Conservation (phyloP, 176 grass and related monocot species). For the Juncus inflexus region DNA sequence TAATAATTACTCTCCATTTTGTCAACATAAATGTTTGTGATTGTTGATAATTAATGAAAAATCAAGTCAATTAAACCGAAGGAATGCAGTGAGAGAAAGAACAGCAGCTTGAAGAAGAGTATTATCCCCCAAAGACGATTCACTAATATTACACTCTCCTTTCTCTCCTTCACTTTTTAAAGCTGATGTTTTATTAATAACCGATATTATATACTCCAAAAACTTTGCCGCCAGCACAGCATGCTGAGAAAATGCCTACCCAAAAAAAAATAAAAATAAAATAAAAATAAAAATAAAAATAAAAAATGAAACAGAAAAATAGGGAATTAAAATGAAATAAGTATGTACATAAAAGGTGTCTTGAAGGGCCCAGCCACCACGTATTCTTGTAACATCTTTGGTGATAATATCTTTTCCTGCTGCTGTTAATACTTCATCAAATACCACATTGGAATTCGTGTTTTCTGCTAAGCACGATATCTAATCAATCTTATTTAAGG, state of each 20-base stretch:
- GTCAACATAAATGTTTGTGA: slow-evolving; percentile 7
- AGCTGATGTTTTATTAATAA: slow-evolving; percentile 69
- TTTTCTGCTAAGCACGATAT: slow-evolving; percentile 97
- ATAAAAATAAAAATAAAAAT: neutral
- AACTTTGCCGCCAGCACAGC: slow-evolving; percentile 62
- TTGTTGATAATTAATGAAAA: neutral
- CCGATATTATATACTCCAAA: slow-evolving; percentile 73
- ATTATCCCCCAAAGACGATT: slow-evolving; percentile 59
- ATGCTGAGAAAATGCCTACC: slow-evolving; percentile 88
- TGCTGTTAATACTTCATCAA: slow-evolving; percentile 82
- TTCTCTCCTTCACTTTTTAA: slow-evolving; percentile 68
- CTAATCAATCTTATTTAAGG: slow-evolving; percentile 56
- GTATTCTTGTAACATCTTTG: slow-evolving; percentile 90
- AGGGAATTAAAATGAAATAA: slow-evolving; percentile 20
- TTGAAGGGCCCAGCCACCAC: slow-evolving; percentile 90
- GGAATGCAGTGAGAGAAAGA: slow-evolving; percentile 89
- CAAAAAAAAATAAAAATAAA: slow-evolving; percentile 11
- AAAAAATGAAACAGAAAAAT: neutral
- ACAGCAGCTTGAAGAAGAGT: slow-evolving; percentile 75
- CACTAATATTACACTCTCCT: slow-evolving; percentile 40
- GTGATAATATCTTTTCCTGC: slow-evolving; percentile 86
- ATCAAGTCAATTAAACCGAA: slow-evolving; percentile 40
- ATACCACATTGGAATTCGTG: slow-evolving; percentile 69
- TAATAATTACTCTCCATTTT: slow-evolving; percentile 49
- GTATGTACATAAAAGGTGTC: slow-evolving; percentile 83